A percentile compares a stretch with the other conserved stretches of the same genome.
Evolutionary conservation across 2,329 filamentous ascomycete genomes (phyloP).

Genomic region (Fusarium coicis): DNA sequence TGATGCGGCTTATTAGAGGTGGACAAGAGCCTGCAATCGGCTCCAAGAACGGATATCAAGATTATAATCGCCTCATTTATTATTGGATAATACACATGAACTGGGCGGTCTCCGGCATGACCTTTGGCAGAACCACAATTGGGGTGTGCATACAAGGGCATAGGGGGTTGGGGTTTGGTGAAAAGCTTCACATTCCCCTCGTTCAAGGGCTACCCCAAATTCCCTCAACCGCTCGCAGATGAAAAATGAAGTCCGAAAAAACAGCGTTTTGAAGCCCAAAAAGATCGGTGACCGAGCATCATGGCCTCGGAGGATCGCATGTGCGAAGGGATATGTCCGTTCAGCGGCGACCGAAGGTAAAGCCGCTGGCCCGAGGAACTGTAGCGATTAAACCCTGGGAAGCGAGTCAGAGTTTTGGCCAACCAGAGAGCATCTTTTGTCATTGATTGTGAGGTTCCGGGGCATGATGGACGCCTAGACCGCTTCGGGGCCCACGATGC

Average conservation of each 20-base stretch:
- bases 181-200: conserved; percentile 30
- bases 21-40: not conserved
- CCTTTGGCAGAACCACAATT: conserved; percentile 36
- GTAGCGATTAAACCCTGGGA: conserved; percentile 10
- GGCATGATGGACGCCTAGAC: conserved; percentile 30
- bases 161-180: conserved; percentile 25
- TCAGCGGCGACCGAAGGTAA: conserved; percentile 44
- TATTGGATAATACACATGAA: conserved; percentile 32
- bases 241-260: conserved; percentile 21
- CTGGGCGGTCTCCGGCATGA: conserved; percentile 39
- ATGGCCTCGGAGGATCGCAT: conserved; percentile 38
- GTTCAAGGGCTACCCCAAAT: conserved; percentile 37
- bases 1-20: conserved; percentile 34
- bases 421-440: conserved; percentile 34
- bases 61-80: conserved; percentile 30
- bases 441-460: conserved; percentile 35
- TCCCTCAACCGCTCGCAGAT: conserved; percentile 14
- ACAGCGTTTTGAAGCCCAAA: not conserved
- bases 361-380: conserved; percentile 43
- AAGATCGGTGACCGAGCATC: conserved; percentile 43
- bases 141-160: conserved; percentile 17
- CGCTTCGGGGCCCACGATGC: conserved; percentile 35
- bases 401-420: conserved; percentile 30
- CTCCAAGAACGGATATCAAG: conserved; percentile 13
- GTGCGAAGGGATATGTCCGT: conserved; percentile 30